phyloP scores from a whole-genome alignment of 2,329 filamentous ascomycete genomes.

The Juglanconis sp. region DNA sequence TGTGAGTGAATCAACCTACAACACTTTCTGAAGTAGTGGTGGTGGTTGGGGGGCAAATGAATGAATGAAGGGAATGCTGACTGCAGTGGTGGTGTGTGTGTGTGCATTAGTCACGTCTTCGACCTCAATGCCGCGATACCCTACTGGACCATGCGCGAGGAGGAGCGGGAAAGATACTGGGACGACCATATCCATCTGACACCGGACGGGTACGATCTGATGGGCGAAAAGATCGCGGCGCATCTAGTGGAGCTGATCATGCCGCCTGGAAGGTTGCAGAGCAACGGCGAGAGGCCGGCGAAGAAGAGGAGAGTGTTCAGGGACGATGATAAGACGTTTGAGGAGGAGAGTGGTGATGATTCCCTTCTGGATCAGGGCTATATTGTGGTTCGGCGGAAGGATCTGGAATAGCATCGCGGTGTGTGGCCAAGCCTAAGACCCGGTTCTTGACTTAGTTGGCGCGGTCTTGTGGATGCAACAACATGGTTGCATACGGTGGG shows the following conservation, averaged over 20 bases:
- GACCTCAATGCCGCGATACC: slow-evolving; percentile 55
- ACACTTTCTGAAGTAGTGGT: no score
- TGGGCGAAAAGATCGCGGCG: slow-evolving; percentile 56
- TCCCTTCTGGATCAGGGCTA: slow-evolving; percentile 49
- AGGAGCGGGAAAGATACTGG: slow-evolving; percentile 51
- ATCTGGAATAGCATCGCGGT: slow-evolving; percentile 39
- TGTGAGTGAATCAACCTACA: slow-evolving; percentile 37
- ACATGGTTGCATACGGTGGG: slow-evolving; percentile 12
- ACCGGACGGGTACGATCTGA: slow-evolving; percentile 56
- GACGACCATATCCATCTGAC: slow-evolving; percentile 60
- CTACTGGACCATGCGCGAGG: slow-evolving; percentile 45
- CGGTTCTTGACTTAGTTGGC: no score
- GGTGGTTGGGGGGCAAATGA: neutral
- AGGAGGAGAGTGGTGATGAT: slow-evolving; percentile 50
- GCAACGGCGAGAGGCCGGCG: slow-evolving; percentile 23
- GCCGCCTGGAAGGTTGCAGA: slow-evolving; percentile 30
- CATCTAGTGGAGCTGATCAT: slow-evolving; percentile 46
- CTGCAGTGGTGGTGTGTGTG: neutral
- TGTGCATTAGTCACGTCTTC: slow-evolving; percentile 45
- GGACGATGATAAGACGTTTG: slow-evolving; percentile 40
- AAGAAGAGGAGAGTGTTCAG: slow-evolving; percentile 27
- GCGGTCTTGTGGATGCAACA: neutral
- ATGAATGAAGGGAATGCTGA: neutral
- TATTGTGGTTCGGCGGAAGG: slow-evolving; percentile 49
- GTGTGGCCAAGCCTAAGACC: no score